Base-by-base conservation (phyloP, 257 asterid species). In the Solanum boliviense region DNA sequence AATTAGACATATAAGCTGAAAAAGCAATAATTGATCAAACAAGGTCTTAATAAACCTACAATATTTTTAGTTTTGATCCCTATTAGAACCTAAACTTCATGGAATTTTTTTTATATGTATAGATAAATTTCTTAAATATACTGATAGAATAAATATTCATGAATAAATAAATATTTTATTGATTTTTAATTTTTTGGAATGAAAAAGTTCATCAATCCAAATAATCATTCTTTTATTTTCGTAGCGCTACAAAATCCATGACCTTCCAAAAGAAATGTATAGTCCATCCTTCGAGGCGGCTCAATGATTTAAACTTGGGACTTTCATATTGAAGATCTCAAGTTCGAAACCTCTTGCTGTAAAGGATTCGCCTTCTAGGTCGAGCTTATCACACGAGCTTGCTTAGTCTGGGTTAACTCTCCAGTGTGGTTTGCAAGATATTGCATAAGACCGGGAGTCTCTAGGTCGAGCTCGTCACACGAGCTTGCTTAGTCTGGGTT, bases 231-330 rank as follows among this genome's bases (percentile, higher is more conserved):
- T 48, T 48, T 13, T 48, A 48, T 48, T 48, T 48, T 48, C 3
- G 8, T 16, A 0, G n/a, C n/a, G 0, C 10, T 18, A 18, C 2
- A 18, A 56, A 3, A 3, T 18, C 1, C 2, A 56, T 56, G 65
- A 56, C 0, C 65, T 56, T 0, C n/a, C n/a, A 18, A 56, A 56
- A 56, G 10, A 56, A 56, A 56, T 18, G n/a, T 18, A 18, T 56
- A 6, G 65, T 20, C 10, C 10, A 56, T 56, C 10, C 9, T 56
- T 56, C 10, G 65, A 1, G n/a, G n/a, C 5, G 60, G 8, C 9
- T 15, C 60, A 48, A 16, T 16, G 8, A 0, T 48, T 48, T 48
- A 16, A 3, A 8, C 8, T 48, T 15, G 21, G 0, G 0, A 15
- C 8, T 48, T 48, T 0, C 21, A 5, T 15, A 0, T 48, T 15